Evolutionary conservation across 176 grass and related monocot genomes (phyloP), one percentile per base, ranked within the genome.

Genomic region (Panicum miliaceum): DNA sequence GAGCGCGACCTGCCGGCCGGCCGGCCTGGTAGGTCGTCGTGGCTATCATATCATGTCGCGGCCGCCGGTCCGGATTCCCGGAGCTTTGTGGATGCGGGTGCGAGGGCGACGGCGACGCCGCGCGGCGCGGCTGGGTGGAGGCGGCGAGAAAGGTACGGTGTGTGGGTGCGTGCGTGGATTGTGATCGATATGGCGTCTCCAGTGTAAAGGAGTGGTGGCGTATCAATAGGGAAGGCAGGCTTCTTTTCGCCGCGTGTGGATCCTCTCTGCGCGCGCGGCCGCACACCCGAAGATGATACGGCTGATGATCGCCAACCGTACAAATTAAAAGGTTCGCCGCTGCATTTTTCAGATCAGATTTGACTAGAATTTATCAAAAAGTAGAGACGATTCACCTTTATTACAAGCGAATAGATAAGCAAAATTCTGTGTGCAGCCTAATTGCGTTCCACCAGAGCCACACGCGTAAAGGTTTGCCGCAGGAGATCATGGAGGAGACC

Each of bases 241-340:
- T 78, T 69, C 83, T 69, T 69, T 68, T 78, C 38, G 46, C 83
- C 72, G 71, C 59, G 46, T 22, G 61, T 43, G 71, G 73, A 84
- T 84, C 62, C 35, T 77, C 61, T 34, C 18, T 59, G 63, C 41
- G 40, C 40, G 40, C 23, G 16, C 38, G 13, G 13, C 58, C 8
- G 27, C 12, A 47, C 2, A 11, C 29, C 29, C 29, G 29, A 32
- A 2, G 29, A 32, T 32, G 47, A 50, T 15, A 16, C 12, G 12
- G 51, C 52, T 2, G 52, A 22, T 2, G 52, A 22, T 22, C 6
- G 19, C 6, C 52, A 54, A 52, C 50, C 50, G 5, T 18, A 52
- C 15, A 52, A 19, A 19, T 56, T 32, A 32, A 32, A 32, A 32
- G 1, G 2, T 22, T 56, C 16, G 14, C 14, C 48, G 4, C 48